Base-by-base conservation (phyloP, 2,329 filamentous ascomycete genomes). In the Ceratocystis destructans region DNA sequence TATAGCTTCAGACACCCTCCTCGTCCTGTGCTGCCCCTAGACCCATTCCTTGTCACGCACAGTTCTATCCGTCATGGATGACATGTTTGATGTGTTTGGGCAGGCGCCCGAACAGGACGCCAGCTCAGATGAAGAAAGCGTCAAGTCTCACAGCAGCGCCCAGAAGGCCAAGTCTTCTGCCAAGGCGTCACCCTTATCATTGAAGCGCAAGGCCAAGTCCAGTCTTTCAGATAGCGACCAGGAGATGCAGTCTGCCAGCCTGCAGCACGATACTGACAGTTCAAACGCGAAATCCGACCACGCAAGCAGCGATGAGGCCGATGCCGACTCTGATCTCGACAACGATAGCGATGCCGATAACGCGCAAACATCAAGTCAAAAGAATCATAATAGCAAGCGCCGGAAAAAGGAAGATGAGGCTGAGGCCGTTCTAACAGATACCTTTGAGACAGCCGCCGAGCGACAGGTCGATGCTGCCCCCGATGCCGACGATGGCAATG, bases 381-480 rank as follows among this genome's bases (percentile, higher is more conserved):
- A 31, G 22, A 67, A 61, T 76, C 76, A 77, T 69, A 75, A 76
- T 68, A 64, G 62, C 28, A 90, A 90, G 75, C 84, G 87, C 70
- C 80, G 82, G 64, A 81, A 83, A 70, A 82, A 84, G 73, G 83
- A 86, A 71, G 79, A 78, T 66, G 81, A 85, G 67, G 78, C 76
- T 65, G 88, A 87, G 71, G 83, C 93, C 4, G 87, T 97, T 61
- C 83, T 97, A 71, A 91, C 93, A 22, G 94, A 99, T 77, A 86
- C 87, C 12, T 99, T 99, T 75, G 87, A 97, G 78, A 97, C 94
- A 12, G 92, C 94, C 73, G 87, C 96, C 77, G 95, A 92, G 69
- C 83, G 93, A 80, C 90, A 97, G 76, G 83, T 99, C 48, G 67
- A 68, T 28, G 64, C 64, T 2, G 64, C 64, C 5, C 53, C 67